Evolutionary conservation across 2,329 filamentous ascomycete genomes (phyloP).

Genomic region (Ophiognomonia clavigignenti-juglandacearum): DNA sequence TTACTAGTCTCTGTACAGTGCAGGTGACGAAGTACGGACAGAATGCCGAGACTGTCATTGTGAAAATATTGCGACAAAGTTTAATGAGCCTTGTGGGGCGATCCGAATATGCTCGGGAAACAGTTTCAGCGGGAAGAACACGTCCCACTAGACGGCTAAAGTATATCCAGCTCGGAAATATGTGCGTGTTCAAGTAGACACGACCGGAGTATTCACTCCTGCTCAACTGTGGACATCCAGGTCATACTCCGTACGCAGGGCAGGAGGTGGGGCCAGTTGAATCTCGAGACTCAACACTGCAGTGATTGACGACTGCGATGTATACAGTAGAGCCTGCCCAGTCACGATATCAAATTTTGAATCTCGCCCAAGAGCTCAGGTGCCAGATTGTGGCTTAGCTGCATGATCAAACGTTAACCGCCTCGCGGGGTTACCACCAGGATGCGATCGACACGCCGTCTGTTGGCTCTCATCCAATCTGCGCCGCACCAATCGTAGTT

Average conservation of each 20-base stretch:
- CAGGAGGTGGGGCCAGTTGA: too few relatives aligned
- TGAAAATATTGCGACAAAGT: too few relatives aligned
- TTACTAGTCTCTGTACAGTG: too few relatives aligned
- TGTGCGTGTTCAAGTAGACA: too few relatives aligned
- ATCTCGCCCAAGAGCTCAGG: background rate
- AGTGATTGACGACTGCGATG: background rate
- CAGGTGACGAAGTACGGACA: background rate
- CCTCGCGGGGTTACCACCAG: background rate
- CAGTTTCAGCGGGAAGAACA: background rate
- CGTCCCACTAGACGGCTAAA: too few relatives aligned
- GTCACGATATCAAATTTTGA: background rate
- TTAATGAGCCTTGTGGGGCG: background rate
- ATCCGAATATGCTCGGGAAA: background rate
- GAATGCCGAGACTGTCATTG: too few relatives aligned
- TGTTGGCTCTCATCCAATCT: background rate
- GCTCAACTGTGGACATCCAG: too few relatives aligned
- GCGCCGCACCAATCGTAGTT: too few relatives aligned
- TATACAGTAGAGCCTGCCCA: background rate
- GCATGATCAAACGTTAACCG: background rate
- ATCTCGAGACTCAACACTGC: too few relatives aligned
- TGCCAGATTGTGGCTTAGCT: background rate
- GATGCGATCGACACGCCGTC: background rate
- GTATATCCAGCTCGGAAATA: too few relatives aligned
- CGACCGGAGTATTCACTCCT: too few relatives aligned
- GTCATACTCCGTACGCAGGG: too few relatives aligned